Conservation (phyloP, 108 stramenopile species). For the Nitzschia sp. region DNA sequence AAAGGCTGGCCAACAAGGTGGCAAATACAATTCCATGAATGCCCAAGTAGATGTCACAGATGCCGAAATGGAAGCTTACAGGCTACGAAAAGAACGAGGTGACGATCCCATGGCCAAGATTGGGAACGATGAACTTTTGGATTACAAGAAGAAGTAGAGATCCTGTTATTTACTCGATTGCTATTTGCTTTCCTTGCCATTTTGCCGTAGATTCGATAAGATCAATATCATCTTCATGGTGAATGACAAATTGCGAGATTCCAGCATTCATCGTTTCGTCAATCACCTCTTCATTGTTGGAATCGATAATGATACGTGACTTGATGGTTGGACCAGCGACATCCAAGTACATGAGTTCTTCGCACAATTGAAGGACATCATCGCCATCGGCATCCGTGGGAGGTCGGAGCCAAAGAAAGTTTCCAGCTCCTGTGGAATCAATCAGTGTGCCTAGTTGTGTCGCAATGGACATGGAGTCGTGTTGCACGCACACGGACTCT, state of each 20-base stretch:
- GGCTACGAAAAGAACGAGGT: constrained; percentile 63
- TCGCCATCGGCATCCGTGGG: constrained; percentile 13
- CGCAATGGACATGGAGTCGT: constrained; percentile 9
- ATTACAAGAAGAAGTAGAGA: constrained; percentile 52
- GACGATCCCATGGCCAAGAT: constrained; percentile 91
- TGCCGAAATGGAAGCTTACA: constrained; percentile 97
- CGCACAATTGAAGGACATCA: constrained; percentile 43
- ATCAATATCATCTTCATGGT: constrained; percentile 27
- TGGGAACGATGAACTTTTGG: constrained; percentile 64
- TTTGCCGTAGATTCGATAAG: constrained; percentile 16
- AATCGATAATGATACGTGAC: constrained; percentile 43
- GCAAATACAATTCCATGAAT: constrained; percentile 88
- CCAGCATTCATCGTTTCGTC: constrained; percentile 50
- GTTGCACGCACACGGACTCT: background rate
- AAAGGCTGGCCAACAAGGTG: constrained; percentile 51
- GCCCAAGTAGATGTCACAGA: constrained; percentile 87
- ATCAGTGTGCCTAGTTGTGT: constrained; percentile 15
- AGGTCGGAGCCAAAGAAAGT: constrained; percentile 25
- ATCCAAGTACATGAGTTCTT: constrained; percentile 60
- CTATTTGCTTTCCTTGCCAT: constrained; percentile 26
- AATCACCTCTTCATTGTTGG: constrained; percentile 36
- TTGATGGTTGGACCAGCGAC: constrained; percentile 56
- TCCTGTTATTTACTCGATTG: background rate
- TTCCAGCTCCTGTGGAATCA: constrained; percentile 11
- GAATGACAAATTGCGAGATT: constrained; percentile 53